Evolutionary conservation across 371 early-diverging fungal species (phyloP).

Genomic region (Apophysomyces trapeziformis): DNA sequence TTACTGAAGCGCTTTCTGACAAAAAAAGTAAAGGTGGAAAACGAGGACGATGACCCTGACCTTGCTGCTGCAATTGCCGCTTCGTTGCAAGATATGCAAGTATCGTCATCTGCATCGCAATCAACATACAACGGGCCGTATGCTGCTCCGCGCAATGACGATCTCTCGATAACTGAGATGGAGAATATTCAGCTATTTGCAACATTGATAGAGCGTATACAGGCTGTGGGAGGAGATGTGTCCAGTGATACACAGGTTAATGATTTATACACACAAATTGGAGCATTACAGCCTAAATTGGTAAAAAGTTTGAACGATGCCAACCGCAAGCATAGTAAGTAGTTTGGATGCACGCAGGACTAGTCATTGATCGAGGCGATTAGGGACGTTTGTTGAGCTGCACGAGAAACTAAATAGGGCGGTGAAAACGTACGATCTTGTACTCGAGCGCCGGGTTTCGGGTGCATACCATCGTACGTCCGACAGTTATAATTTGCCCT

Average conservation of each 20-base stretch:
- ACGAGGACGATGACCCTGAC: conserved; percentile 79
- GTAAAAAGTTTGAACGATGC: conserved; percentile 69
- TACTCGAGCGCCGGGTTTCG: conserved; percentile 71
- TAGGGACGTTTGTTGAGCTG: conserved; percentile 58
- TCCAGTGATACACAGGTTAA: conserved; percentile 67
- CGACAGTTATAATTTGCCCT: conserved; percentile 6
- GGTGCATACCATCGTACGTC: conserved; percentile 29
- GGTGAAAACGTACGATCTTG: conserved; percentile 78
- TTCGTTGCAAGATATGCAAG: conserved; percentile 75
- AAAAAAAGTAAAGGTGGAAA: not conserved
- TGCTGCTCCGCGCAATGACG: conserved; percentile 26
- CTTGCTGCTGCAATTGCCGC: conserved; percentile 94
- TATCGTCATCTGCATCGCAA: conserved; percentile 14
- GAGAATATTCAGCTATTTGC: conserved; percentile 76
- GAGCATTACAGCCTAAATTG: conserved; percentile 72
- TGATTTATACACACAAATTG: conserved; percentile 69
- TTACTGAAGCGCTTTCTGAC: not conserved
- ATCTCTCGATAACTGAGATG: conserved; percentile 62
- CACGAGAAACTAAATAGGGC: conserved; percentile 79
- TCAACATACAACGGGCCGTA: conserved; percentile 4
- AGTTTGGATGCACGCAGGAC: not conserved
- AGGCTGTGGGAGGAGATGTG: conserved; percentile 53
- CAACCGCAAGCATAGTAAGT: conserved; percentile 63
- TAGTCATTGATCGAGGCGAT: conserved; percentile 3
- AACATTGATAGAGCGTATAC: conserved; percentile 66